Conservation (phyloP, 1,139 yeast species). For the Hansenula anomala region DNA sequence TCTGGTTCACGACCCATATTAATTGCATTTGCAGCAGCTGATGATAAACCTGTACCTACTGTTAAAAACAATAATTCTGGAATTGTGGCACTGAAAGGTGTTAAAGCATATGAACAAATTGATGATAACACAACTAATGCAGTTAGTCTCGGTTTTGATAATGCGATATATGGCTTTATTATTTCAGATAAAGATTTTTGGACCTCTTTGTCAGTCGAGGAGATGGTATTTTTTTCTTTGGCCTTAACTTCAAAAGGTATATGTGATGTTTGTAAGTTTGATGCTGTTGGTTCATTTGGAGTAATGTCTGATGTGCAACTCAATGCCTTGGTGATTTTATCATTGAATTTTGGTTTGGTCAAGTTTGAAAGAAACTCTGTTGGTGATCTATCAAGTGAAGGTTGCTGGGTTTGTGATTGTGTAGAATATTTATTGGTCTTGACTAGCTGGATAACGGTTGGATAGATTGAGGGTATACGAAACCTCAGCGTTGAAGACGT, state of each 20-base stretch:
- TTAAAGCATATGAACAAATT: constrained; percentile 88
- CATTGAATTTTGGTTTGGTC: constrained; percentile 12
- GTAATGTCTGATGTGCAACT: constrained; percentile 31
- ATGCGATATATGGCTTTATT: constrained; percentile 61
- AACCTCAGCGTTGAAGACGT: background rate
- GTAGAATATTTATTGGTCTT: background rate
- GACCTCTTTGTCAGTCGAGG: constrained; percentile 1
- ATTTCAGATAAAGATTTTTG: constrained; percentile 19
- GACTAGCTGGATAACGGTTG: background rate
- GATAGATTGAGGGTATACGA: constrained; percentile 1
- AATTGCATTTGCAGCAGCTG: constrained; percentile 94
- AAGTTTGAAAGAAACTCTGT: constrained; percentile 32
- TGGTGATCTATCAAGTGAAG: constrained; percentile 28
- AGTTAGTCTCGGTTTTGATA: constrained; percentile 86
- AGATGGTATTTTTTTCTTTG: constrained; percentile 16
- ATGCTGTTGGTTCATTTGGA: too few species aligned
- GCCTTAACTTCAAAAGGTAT: constrained; percentile 60
- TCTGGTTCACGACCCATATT: constrained; percentile 96
- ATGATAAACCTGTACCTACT: constrained; percentile 79
- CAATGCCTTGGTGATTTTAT: constrained; percentile 24
- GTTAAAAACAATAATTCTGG: constrained; percentile 69
- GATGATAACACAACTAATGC: constrained; percentile 86
- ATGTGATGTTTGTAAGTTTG: constrained; percentile 21
- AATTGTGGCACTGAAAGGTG: constrained; percentile 74
- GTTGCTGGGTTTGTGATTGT: background rate